Base-by-base conservation (phyloP, 495 filamentous ascomycete genomes). In the Podospora pseudocomata region DNA sequence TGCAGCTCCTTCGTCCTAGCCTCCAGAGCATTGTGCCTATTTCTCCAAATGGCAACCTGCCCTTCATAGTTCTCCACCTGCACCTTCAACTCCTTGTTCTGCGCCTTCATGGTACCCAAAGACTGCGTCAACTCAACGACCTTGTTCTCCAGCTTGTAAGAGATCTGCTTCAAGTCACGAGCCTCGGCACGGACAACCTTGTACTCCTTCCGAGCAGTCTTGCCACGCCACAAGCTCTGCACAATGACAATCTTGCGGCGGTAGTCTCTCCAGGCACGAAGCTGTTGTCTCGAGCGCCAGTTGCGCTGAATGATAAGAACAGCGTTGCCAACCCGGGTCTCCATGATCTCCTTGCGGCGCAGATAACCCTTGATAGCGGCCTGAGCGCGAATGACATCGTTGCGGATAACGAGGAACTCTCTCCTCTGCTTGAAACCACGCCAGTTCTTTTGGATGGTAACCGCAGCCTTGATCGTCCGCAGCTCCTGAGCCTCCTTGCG, bases 121-220 rank as follows among this genome's bases (percentile, higher is more conserved):
- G 90, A 90, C 78, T 99, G 96, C 11, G 96, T 99, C 72, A 99
- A 84, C 81, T 99, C 96, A 65, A 97, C 92, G 65, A 99, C 95
- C 86, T 99, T 98, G 84, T 98, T 97, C 83, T 98, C 96, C 74
- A 99, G 80, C 83, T 96, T 98, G 82, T 98, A 98, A 16, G 94
- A 97, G 71, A 99, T 99, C 78, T 97, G 93, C 82, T 97, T 97
- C 72, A 99, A 87, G 84, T 99, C 95, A 74, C 96, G 90, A 54
- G 95, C 94, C 77, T 99, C 96, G 78, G 96, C 94, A 63, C 96
- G 91, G 65, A 96, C 79, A 57, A 77, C 88, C 87, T 96, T 97
- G 84, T 99, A 99, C 63, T 85, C 87, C 64, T 83, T 85, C 68
- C 96, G 86, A 65, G 95, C 96, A 70, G 82, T 72, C 81, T 86